phyloP scores from a whole-genome alignment of 2,329 filamentous ascomycete genomes.

The Plectosphaerella plurivora region DNA sequence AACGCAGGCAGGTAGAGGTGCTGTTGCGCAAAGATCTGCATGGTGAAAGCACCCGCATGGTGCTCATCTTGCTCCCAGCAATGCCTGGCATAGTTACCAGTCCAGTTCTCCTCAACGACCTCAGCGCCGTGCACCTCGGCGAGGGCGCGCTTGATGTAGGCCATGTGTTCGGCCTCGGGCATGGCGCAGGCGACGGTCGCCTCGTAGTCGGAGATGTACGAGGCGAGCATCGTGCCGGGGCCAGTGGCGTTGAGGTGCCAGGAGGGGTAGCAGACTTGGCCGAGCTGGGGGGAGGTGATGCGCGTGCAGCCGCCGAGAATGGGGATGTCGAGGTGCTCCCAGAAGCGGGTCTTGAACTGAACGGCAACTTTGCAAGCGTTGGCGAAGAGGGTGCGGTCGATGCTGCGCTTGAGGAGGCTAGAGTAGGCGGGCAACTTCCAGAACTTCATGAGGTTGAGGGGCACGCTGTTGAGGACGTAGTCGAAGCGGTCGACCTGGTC shows the following conservation, averaged over 20 bases:
- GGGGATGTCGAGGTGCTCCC: conserved; percentile 20
- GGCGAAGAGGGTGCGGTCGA: conserved; percentile 17
- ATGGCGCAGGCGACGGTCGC: conserved; percentile 36
- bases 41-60: conserved; percentile 51
- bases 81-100: conserved; percentile 51
- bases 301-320: conserved; percentile 42
- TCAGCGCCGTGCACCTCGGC: conserved; percentile 45
- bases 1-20: conserved; percentile 57
- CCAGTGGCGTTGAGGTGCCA: conserved; percentile 46
- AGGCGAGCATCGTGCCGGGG: conserved; percentile 46
- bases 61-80: conserved; percentile 55
- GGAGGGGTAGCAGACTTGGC: conserved; percentile 47
- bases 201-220: conserved; percentile 34
- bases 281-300: conserved; percentile 41
- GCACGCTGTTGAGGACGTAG: conserved; percentile 30
- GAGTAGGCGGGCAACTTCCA: conserved; percentile 31
- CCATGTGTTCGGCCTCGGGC: conserved; percentile 48
- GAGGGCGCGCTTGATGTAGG: conserved; percentile 49
- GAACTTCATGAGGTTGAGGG: conserved; percentile 29
- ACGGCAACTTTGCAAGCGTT: conserved; percentile 39
- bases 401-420: conserved; percentile 18
- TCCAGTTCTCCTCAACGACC: conserved; percentile 50
- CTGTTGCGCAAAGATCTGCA: conserved; percentile 48
- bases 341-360: conserved; percentile 48
- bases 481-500: conserved; percentile 26